Conservation (phyloP, 257 asterid genomes). For the Solanum bulbocastanum region DNA sequence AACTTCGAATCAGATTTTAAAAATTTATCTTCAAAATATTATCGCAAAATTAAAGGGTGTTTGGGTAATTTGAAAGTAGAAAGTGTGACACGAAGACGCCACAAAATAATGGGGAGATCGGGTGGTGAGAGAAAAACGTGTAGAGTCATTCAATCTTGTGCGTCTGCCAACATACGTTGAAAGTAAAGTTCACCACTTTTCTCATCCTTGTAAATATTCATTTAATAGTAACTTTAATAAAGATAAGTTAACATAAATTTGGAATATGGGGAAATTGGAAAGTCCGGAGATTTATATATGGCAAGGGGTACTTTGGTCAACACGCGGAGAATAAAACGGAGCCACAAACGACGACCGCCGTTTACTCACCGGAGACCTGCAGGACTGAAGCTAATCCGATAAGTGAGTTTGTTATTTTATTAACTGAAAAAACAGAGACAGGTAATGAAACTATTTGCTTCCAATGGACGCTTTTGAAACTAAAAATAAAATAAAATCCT, state of each 20-base stretch:
- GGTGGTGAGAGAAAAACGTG: conserved; percentile 25
- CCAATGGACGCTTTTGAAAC: conserved; percentile 16
- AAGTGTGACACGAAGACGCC: conserved; percentile 17
- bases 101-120: conserved; percentile 11
- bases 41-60: neutral
- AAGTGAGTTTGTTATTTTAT: neutral
- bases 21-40: neutral
- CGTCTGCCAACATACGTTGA: conserved; percentile 23
- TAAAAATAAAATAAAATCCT: conserved; percentile 14
- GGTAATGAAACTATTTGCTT: conserved; percentile 22
- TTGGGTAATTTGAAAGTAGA: conserved; percentile 3
- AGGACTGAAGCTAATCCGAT: neutral
- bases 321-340: neutral
- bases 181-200: conserved; percentile 17
- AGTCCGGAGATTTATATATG: neutral
- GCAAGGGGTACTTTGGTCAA: conserved; percentile 19
- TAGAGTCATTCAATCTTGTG: conserved; percentile 20
- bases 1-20: neutral
- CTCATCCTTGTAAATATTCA: neutral
- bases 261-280: neutral
- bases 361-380: conserved; percentile 2
- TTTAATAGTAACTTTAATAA: neutral
- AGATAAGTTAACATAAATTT: neutral
- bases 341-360: neutral
- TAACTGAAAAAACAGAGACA: conserved; percentile 3